phyloP scores from a whole-genome alignment of 202 grass and related monocot genomes.

The Setaria viridis region DNA sequence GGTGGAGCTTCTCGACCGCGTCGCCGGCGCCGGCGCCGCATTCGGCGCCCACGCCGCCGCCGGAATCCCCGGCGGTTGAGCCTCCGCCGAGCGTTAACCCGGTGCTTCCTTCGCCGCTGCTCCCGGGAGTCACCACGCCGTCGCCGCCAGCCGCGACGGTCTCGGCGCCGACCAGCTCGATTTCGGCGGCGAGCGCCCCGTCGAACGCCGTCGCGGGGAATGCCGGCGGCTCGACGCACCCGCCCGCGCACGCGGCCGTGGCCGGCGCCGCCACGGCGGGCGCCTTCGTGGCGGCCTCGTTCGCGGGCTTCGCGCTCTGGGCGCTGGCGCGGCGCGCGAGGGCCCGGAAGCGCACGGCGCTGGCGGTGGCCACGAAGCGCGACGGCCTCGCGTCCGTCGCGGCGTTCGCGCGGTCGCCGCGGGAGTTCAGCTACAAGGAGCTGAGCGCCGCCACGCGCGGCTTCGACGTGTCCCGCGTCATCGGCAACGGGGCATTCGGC shows the following conservation, averaged over 20 bases:
- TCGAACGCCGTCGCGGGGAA: constrained; percentile 4
- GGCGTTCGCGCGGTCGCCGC: constrained; percentile 65
- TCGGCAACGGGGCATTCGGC: constrained; percentile 90
- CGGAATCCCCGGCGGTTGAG: not conserved
- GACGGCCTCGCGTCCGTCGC: constrained; percentile 59
- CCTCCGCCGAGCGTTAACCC: constrained; percentile 16
- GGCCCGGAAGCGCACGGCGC: constrained; percentile 36
- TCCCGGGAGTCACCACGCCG: constrained; percentile 13
- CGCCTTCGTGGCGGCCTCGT: constrained; percentile 67
- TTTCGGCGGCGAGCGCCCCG: constrained; percentile 42
- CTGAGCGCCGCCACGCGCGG: constrained; percentile 63
- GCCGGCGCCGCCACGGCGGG: constrained; percentile 77
- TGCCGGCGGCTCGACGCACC: constrained; percentile 18
- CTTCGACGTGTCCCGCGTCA: constrained; percentile 78
- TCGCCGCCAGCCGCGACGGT: constrained; percentile 29
- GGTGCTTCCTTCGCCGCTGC: constrained; percentile 36
- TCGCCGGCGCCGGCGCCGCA: not conserved
- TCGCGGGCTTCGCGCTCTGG: constrained; percentile 79
- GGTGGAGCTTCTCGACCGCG: constrained; percentile 89
- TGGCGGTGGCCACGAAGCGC: constrained; percentile 40
- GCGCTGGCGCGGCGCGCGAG: constrained; percentile 50
- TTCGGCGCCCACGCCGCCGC: constrained; percentile 30
- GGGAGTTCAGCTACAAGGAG: constrained; percentile 88
- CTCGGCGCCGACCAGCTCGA: constrained; percentile 41
- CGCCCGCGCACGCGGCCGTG: constrained; percentile 59